These are phyloP conservation scores for Chamaecyparis obtusa DNA, from an alignment of 75 land plant species.

Conservation along the genomic window DNA sequence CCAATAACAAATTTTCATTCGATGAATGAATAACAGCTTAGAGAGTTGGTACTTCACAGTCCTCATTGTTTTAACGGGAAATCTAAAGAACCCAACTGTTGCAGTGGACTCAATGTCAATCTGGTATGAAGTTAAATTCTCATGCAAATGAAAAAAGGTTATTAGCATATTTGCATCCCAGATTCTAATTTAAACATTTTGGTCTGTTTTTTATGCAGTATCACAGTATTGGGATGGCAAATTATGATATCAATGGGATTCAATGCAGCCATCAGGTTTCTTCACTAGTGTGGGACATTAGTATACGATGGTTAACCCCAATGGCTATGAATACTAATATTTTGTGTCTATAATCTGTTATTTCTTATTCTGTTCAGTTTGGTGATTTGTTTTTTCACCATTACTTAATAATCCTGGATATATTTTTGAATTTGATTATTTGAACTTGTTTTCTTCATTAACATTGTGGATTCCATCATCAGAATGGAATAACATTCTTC, in stretches of 20 bases:
- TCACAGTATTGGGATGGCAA: slow-evolving; percentile 18
- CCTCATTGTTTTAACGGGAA: slow-evolving; percentile 42
- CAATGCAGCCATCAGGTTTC: slow-evolving; percentile 65
- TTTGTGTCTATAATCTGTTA: neutral
- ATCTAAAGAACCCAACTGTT: slow-evolving; percentile 37
- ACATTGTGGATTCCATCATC: too few relatives aligned
- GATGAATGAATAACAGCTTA: slow-evolving; percentile 24
- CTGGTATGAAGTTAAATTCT: slow-evolving; percentile 18
- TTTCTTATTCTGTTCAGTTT: neutral
- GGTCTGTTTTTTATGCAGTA: slow-evolving; percentile 4
- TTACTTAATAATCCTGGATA: neutral
- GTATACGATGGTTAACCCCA: too few relatives aligned
- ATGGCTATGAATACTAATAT: too few relatives aligned
- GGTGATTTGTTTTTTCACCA: neutral
- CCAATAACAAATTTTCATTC: neutral
- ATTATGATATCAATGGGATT: slow-evolving; percentile 49
- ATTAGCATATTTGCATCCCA: neutral
- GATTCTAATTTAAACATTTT: neutral
- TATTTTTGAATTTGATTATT: too few relatives aligned
- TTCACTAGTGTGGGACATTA: neutral
- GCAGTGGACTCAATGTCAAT: slow-evolving; percentile 42
- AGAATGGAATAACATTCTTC: neutral
- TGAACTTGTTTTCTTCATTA: too few relatives aligned
- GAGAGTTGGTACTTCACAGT: slow-evolving; percentile 50
- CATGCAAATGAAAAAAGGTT: neutral